Percentiles rank a stretch among this genome's conserved stretches.
Evolutionary conservation across 2,329 filamentous ascomycete species (phyloP).

Genomic region (Penicillium sp.): DNA sequence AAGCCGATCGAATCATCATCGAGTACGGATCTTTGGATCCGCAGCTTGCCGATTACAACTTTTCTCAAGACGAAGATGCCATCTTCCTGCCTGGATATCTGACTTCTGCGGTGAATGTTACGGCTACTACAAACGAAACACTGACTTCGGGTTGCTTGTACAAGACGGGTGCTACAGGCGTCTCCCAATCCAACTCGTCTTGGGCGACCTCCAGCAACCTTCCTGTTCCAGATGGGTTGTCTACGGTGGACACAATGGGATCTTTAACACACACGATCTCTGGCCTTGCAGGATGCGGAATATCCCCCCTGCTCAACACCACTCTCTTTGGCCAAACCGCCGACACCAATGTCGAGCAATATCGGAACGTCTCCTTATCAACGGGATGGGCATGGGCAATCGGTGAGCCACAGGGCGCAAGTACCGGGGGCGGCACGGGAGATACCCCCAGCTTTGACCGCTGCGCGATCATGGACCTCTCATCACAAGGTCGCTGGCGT

Average conservation of each 20-base stretch:
- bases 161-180: conserved; percentile 39
- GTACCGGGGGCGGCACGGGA: conserved; percentile 28
- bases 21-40: conserved; percentile 60
- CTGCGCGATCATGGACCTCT: conserved; percentile 58
- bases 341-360: conserved; percentile 47
- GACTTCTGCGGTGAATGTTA: conserved; percentile 38
- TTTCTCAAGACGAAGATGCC: conserved; percentile 50
- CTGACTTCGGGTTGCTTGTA: conserved; percentile 59
- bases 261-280: conserved; percentile 39
- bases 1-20: conserved; percentile 57
- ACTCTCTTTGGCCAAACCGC: conserved; percentile 58
- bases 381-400: conserved; percentile 64
- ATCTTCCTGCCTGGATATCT: conserved; percentile 57
- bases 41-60: conserved; percentile 59
- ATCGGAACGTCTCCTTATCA: conserved; percentile 54
- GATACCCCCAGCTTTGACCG: conserved; percentile 44
- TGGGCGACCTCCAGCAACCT: conserved; percentile 49
- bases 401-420: conserved; percentile 56
- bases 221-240: conserved; percentile 30
- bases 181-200: conserved; percentile 55
- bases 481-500: conserved; percentile 58
- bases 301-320: conserved; percentile 61
- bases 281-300: conserved; percentile 58
- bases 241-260: conserved; percentile 29
- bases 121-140: conserved; percentile 40